Conservation (phyloP, 805 yeast species). For the Teunomyces kruisii region DNA sequence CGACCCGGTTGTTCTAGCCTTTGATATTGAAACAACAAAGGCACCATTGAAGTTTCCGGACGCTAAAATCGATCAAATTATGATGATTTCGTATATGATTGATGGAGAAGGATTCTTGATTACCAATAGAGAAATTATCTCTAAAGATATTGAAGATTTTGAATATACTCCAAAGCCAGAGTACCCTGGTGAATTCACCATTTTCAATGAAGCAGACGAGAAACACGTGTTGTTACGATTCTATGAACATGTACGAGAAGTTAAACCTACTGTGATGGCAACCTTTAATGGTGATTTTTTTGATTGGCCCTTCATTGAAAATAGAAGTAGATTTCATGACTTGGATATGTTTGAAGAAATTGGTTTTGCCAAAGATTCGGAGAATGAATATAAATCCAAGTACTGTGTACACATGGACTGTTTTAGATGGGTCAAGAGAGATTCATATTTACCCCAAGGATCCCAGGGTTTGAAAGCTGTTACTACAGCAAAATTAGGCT, state of each 20-base stretch:
- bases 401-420: conserved; percentile 98
- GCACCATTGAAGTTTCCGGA: conserved; percentile 96
- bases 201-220: conserved; percentile 89
- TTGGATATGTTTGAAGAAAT: conserved; percentile 88
- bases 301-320: conserved; percentile 98
- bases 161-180: conserved; percentile 98
- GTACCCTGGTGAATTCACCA: conserved; percentile 83
- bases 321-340: conserved; percentile 80
- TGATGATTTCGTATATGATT: conserved; percentile 99
- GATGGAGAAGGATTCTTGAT: conserved; percentile 95
- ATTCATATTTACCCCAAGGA: conserved; percentile 96
- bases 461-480: conserved; percentile 98
- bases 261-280: conserved; percentile 92
- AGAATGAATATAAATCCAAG: conserved; percentile 89
- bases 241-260: conserved; percentile 88
- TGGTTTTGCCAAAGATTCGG: conserved; percentile 86
- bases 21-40: conserved; percentile 96
- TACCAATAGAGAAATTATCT: conserved; percentile 90
- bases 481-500: conserved; percentile 91
- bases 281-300: conserved; percentile 98
- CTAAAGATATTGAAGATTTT: conserved; percentile 93
- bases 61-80: conserved; percentile 82
- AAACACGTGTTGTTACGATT: conserved; percentile 69
- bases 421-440: conserved; percentile 96
- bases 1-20: conserved; percentile 94